Conservation (phyloP, 768 basidiomycete genomes). For the Steccherinum ochraceum region DNA sequence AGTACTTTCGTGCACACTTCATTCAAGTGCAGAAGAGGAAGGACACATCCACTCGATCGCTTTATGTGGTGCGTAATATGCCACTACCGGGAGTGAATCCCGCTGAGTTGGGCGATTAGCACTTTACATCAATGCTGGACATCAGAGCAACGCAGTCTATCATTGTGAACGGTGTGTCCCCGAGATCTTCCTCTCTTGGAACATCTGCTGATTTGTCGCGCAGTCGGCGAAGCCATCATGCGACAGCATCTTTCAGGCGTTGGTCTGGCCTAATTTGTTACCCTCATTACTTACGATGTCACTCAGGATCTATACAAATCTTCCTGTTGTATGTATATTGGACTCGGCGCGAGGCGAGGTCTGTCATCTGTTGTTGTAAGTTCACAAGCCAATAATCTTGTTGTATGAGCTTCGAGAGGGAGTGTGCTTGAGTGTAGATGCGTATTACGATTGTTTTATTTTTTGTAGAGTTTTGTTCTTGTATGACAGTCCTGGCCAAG, state of each 20-base stretch:
- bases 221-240: constrained; percentile 27
- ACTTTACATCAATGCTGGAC: constrained; percentile 42
- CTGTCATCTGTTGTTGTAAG: too few relatives aligned
- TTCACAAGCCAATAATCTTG: too few relatives aligned
- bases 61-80: constrained; percentile 38
- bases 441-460: too few relatives aligned
- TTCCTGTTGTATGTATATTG: too few relatives aligned
- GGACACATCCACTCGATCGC: constrained; percentile 72
- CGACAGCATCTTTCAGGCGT: constrained; percentile 21
- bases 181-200: neutral
- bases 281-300: too few relatives aligned
- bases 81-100: constrained; percentile 49
- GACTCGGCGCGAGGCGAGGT: too few relatives aligned
- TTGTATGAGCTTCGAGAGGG: too few relatives aligned
- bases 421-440: too few relatives aligned
- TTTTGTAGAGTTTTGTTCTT: too few relatives aligned
- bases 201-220: neutral
- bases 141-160: constrained; percentile 80
- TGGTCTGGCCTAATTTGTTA: constrained; percentile 21
- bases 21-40: constrained; percentile 75
- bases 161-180: constrained; percentile 66
- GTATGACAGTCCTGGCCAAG: too few relatives aligned
- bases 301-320: too few relatives aligned
- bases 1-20: constrained; percentile 87
- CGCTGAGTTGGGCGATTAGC: constrained; percentile 59